These are phyloP conservation scores for Podospora pseudocomata DNA, from an alignment of 495 filamentous ascomycete genomes.

Conservation along the genomic window DNA sequence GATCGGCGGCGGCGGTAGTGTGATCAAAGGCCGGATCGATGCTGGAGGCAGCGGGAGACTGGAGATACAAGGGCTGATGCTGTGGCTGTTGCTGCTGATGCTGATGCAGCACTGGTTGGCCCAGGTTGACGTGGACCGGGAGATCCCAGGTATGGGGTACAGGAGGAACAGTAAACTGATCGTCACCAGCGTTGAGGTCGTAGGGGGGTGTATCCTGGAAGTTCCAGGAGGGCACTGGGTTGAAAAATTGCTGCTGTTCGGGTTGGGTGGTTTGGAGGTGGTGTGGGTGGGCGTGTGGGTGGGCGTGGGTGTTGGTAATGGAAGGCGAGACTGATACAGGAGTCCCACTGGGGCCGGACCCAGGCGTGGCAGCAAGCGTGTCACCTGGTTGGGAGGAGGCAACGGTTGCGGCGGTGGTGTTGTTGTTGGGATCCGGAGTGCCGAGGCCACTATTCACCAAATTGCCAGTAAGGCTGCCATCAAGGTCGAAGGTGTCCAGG, in stretches of 20 bases:
- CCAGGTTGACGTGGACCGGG: constrained; percentile 28
- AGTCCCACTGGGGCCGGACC: constrained; percentile 13
- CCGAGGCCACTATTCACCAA: constrained; percentile 17
- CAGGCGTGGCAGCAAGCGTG: constrained; percentile 23
- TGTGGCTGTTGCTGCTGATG: constrained; percentile 31
- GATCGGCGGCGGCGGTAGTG: constrained; percentile 15
- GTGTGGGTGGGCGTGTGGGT: constrained; percentile 9
- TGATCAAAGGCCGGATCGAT: constrained; percentile 16
- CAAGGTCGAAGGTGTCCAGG: constrained; percentile 21
- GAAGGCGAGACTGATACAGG: constrained; percentile 21
- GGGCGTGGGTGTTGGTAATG: constrained; percentile 26
- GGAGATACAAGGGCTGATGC: constrained; percentile 25
- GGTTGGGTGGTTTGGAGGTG: constrained; percentile 18
- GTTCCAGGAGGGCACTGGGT: constrained; percentile 34
- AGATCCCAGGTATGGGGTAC: constrained; percentile 30
- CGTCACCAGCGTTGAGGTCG: constrained; percentile 30
- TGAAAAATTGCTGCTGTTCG: constrained; percentile 34
- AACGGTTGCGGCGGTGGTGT: constrained; percentile 13
- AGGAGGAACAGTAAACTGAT: constrained; percentile 19
- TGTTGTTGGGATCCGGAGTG: constrained; percentile 19
- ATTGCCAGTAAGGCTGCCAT: constrained; percentile 17
- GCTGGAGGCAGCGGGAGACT: constrained; percentile 17
- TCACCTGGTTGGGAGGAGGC: constrained; percentile 15
- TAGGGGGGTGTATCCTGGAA: constrained; percentile 47
- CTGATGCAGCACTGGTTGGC: constrained; percentile 28